Evolutionary conservation across 768 basidiomycete genomes (phyloP), one percentile per base, ranked within the genome.

Genomic region (Agaricus blazei): DNA sequence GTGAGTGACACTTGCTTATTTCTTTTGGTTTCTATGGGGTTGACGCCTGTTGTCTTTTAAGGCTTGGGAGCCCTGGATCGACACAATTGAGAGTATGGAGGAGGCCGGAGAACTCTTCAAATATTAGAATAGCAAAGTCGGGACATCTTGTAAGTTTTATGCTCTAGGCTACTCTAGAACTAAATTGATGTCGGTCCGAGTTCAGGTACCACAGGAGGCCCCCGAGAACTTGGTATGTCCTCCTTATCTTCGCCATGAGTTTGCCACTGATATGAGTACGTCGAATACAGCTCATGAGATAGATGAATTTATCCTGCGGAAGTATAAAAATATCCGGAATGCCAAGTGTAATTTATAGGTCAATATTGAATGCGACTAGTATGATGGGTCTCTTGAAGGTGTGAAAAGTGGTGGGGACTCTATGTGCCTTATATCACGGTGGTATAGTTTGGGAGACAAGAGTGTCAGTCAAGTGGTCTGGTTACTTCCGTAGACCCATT

Each of bases 61-160:
- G 54, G 23, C 40, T 55, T 31, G 75, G 75, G 6, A 62, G 65
- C 1, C 64, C 66, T 4, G 71, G 68, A 8, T 52, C 65, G 27
- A 71, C 71, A 14, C 63, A 60, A 50, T 63, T 71, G 56, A 66
- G 75, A 9, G 76, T 78, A 6, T 78, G 78, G 77, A 59, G 74
- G 4, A 65, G 79, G 31, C 72, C 71, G 0, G 63, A 60, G 43
- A 78, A 79, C 56, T 55, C 75, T 31, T 72, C 69, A 26, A 77
- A 80, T 61, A 60, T 75, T 1, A 65, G 65, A 38, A 71, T 80
- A 27, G 48, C 61, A 5, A 63, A 60, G 46, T 73, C 74, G 29
- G 77, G 77, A 4, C 78, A 80, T 70, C 65, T 81, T 59, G 77
- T 80, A 49, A 49, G 71, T 63, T 24, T 60, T 9, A 15, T 7